phyloP scores from a whole-genome alignment of 495 filamentous ascomycete species.

The Neurospora sp. region DNA sequence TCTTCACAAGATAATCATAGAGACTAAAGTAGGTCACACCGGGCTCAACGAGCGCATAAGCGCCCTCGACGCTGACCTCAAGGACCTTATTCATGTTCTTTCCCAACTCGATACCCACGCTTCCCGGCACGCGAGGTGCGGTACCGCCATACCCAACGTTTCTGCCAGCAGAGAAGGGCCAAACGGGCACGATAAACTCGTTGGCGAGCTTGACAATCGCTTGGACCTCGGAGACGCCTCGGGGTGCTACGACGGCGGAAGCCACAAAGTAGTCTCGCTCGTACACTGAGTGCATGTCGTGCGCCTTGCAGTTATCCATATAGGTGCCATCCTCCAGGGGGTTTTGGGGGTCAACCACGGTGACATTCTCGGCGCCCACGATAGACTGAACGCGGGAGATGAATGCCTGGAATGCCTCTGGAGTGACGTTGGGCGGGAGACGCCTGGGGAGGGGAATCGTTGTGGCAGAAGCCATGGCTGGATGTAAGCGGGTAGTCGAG shows the following conservation, averaged over 20 bases:
- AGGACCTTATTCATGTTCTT: slow-evolving; percentile 45
- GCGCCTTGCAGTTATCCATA: slow-evolving; percentile 26
- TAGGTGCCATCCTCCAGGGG: neutral
- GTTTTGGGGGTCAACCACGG: neutral
- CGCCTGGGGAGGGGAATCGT: neutral
- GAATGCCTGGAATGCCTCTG: neutral
- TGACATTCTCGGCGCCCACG: neutral
- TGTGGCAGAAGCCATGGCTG: neutral
- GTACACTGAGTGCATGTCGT: slow-evolving; percentile 43
- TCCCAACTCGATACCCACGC: slow-evolving; percentile 45
- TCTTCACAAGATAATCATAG: slow-evolving; percentile 39
- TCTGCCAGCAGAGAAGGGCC: slow-evolving; percentile 43
- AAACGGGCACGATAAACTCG: slow-evolving; percentile 40
- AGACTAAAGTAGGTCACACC: slow-evolving; percentile 47
- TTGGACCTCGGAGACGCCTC: slow-evolving; percentile 38
- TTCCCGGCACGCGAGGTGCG: slow-evolving; percentile 43
- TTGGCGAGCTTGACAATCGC: slow-evolving; percentile 36
- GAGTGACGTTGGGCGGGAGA: neutral
- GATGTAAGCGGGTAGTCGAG: neutral
- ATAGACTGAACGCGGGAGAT: neutral
- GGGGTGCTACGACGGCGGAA: slow-evolving; percentile 41
- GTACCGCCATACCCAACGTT: slow-evolving; percentile 51
- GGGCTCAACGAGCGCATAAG: slow-evolving; percentile 46
- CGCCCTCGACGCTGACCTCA: slow-evolving; percentile 42
- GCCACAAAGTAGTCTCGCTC: slow-evolving; percentile 43